These are phyloP conservation scores for Asterophora lycoperdoides DNA, from an alignment of 768 basidiomycete genomes.

Conservation along the genomic window DNA sequence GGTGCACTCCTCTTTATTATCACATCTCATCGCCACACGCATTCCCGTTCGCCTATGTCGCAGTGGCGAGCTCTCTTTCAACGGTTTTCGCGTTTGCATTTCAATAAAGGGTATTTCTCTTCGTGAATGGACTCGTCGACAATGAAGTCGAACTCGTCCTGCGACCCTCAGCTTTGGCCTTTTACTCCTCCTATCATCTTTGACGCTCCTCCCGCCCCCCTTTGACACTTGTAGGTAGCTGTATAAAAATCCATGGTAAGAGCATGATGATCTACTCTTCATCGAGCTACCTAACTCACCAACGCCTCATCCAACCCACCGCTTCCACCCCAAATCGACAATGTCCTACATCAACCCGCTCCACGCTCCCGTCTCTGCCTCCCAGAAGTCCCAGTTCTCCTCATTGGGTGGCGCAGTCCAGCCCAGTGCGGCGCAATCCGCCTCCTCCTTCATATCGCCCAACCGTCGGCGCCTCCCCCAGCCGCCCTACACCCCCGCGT, in stretches of 20 bases:
- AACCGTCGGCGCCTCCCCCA: slow-evolving; percentile 37
- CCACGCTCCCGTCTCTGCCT: slow-evolving; percentile 34
- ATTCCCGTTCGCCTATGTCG: too few relatives aligned
- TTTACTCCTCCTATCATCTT: not conserved
- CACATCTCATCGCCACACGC: too few relatives aligned
- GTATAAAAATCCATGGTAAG: not conserved
- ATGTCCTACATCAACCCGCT: slow-evolving; percentile 45
- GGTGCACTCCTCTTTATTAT: too few relatives aligned
- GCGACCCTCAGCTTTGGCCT: not conserved
- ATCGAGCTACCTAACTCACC: not conserved
- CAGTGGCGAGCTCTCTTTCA: too few relatives aligned
- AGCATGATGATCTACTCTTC: not conserved
- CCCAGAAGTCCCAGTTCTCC: slow-evolving; percentile 25
- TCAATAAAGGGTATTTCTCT: too few relatives aligned
- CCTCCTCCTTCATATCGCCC: slow-evolving; percentile 24
- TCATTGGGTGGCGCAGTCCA: slow-evolving; percentile 24
- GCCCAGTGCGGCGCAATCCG: not conserved
- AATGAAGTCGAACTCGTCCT: not conserved
- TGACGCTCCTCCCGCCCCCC: not conserved
- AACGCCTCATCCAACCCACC: not conserved
- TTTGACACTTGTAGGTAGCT: not conserved
- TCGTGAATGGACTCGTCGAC: not conserved
- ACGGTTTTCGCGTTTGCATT: too few relatives aligned
- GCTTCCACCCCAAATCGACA: not conserved
- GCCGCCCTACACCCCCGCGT: slow-evolving; percentile 20